Evolutionary conservation across 2,329 filamentous ascomycete genomes (phyloP), one percentile per base, ranked within the genome.

Genomic region (Fusarium beomiforme): DNA sequence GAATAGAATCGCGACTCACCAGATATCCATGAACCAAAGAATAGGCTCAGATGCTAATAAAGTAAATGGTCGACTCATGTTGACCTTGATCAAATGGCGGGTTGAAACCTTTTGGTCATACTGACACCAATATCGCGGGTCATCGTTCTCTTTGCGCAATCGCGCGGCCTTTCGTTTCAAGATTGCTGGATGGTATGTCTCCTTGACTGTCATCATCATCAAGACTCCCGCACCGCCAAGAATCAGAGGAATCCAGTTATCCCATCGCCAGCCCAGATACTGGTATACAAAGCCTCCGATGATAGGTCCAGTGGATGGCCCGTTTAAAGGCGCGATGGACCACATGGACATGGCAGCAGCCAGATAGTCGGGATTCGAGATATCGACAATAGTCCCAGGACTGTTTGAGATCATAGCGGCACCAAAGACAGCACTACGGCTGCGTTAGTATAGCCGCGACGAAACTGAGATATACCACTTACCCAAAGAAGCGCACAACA

Each of bases 251-350:
- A 96, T 85, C 92, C 93, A 97, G 76, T 93, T 92, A 39, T 91
- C 91, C 93, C 94, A 97, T 33, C 94, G 84, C 95, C 95, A 98
- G 14, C 93, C 94, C 5, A 96, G 83, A 69, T 92, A 90, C 79
- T 94, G 86, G 71, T 77, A 83, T 21, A 82, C 77, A 73, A 97
- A 97, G 0, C 94, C 94, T 24, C 94, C 94, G 36, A 97, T 91
- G 2, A 78, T 61, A 24, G 71, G 70, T 2, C 80, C 77, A 53
- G 79, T 75, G 69, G 76, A 75, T 26, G 86, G 92, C 19, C 92
- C 94, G 76, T 97, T 97, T 79, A 97, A 88, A 0, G 95, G 94
- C 0, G 93, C 94, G 58, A 97, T 90, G 67, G 87, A 89, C 90
- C 94, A 97, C 36, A 97, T 85, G 8, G 90, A 93, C 81, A 97